Percentiles rank a stretch among this genome's conserved stretches.
phyloP scores from a whole-genome alignment of 768 basidiomycete genomes.

The Crassisporium funariophilum region DNA sequence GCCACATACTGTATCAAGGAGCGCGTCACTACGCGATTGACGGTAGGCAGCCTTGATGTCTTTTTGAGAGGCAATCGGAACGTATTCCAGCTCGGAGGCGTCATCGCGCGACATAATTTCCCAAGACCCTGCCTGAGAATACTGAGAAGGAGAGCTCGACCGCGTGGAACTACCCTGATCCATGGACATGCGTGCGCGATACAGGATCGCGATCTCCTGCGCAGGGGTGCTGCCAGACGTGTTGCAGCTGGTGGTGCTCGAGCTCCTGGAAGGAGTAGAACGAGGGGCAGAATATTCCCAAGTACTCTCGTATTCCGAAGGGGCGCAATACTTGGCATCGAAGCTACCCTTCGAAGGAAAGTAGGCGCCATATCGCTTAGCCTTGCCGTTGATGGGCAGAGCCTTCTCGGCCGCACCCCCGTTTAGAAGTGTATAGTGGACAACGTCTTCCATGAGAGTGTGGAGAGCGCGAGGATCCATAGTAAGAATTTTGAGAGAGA shows the following conservation, averaged over 20 bases:
- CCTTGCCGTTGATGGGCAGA: slow-evolving; percentile 5
- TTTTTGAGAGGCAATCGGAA: slow-evolving; percentile 16
- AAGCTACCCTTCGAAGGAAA: slow-evolving; percentile 29
- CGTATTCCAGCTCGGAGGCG: slow-evolving; percentile 4
- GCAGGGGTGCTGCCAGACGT: slow-evolving; percentile 36
- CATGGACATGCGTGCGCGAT: slow-evolving; percentile 37
- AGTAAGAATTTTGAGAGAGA: neutral
- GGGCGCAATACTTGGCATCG: slow-evolving; percentile 17
- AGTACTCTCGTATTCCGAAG: slow-evolving; percentile 32
- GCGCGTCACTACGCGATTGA: slow-evolving; percentile 36
- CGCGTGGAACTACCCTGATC: slow-evolving; percentile 15
- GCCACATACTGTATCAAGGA: slow-evolving; percentile 41
- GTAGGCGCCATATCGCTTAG: slow-evolving; percentile 39
- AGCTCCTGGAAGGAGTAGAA: slow-evolving; percentile 22
- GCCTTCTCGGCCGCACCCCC: neutral
- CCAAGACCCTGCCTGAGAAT: slow-evolving; percentile 13
- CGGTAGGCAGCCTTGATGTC: slow-evolving; percentile 33
- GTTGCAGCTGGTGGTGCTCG: slow-evolving; percentile 25
- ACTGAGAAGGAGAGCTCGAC: slow-evolving; percentile 15
- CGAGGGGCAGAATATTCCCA: slow-evolving; percentile 39
- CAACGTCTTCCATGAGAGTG: slow-evolving; percentile 15
- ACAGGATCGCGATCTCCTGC: slow-evolving; percentile 38
- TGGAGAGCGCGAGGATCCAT: slow-evolving; percentile 12
- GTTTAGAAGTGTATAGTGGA: slow-evolving; percentile 1
- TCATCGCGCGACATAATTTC: slow-evolving; percentile 14